phyloP scores from a whole-genome alignment of 352 stramenopile species.

The Peronospora belbahrii region DNA sequence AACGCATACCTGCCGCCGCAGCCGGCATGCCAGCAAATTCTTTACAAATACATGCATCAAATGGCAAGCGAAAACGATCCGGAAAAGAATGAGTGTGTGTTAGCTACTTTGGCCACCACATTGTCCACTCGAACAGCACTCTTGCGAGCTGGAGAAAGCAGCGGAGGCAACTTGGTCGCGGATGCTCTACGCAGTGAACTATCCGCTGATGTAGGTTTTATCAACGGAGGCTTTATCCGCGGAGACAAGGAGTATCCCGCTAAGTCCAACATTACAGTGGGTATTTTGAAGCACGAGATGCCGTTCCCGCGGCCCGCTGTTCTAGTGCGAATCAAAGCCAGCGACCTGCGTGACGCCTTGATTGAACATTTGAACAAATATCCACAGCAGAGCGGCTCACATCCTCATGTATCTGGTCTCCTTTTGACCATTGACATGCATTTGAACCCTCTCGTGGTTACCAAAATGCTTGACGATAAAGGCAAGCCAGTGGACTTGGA shows the following conservation, averaged over 20 bases:
- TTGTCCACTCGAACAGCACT: conserved; percentile 69
- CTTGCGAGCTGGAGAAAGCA: conserved; percentile 65
- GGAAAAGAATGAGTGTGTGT: conserved; percentile 34
- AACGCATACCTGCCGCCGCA: conserved; percentile 57
- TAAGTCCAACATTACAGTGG: conserved; percentile 56
- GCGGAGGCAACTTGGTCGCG: conserved; percentile 68
- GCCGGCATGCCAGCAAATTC: conserved; percentile 54
- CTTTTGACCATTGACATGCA: conserved; percentile 29
- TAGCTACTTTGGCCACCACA: conserved; percentile 40
- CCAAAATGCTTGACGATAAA: conserved; percentile 35
- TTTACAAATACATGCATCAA: conserved; percentile 59
- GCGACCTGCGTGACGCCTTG: conserved; percentile 62
- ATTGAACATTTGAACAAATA: conserved; percentile 75
- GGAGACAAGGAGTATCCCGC: conserved; percentile 73
- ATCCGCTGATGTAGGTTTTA: conserved; percentile 57
- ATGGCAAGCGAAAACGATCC: conserved; percentile 51
- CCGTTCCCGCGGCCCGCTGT: conserved; percentile 71
- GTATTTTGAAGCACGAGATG: conserved; percentile 78
- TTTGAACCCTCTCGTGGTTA: conserved; percentile 20
- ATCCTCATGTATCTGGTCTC: conserved; percentile 75
- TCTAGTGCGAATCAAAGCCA: conserved; percentile 55
- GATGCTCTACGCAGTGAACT: conserved; percentile 71
- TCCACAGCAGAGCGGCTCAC: conserved; percentile 60
- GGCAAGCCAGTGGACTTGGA: conserved; percentile 49
- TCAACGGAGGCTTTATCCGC: conserved; percentile 87